Conservation (phyloP, 805 yeast species). For the Saccharomycopsis fibuligera region DNA sequence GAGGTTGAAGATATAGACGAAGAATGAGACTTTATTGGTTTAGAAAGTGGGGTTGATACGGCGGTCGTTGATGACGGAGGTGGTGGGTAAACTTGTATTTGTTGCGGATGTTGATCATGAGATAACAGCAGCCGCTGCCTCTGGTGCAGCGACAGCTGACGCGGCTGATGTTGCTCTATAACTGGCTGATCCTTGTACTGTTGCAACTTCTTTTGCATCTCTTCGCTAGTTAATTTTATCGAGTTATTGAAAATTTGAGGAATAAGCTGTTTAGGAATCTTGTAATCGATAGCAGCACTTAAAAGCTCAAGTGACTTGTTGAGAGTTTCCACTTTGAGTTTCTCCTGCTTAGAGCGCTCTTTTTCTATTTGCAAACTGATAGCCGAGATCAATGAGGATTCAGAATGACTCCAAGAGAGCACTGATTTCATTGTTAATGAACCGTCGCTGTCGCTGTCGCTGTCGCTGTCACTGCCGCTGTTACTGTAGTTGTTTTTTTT, state of each 20-base stretch:
- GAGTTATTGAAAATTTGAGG: slow-evolving; percentile 48
- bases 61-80: not conserved
- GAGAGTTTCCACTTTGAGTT: slow-evolving; percentile 57
- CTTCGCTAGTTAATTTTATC: not conserved
- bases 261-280: slow-evolving; percentile 59
- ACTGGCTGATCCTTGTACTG: not conserved
- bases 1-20: slow-evolving; percentile 9
- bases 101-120: no score
- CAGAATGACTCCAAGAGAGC: slow-evolving; percentile 14
- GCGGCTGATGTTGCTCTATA: no score
- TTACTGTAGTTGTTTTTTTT: not conserved
- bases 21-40: slow-evolving; percentile 1
- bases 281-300: slow-evolving; percentile 52
- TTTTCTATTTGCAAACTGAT: slow-evolving; percentile 40
- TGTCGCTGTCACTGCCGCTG: not conserved
- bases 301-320: slow-evolving; percentile 58
- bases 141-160: no score
- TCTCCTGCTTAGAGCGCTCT: slow-evolving; percentile 78
- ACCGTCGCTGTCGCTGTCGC: not conserved
- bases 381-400: slow-evolving; percentile 9
- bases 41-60: not conserved
- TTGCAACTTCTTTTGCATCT: not conserved
- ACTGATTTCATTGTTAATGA: not conserved
- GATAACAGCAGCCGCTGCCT: no score
- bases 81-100: not conserved